phyloP scores from a whole-genome alignment of 1,139 yeast genomes.

The Yamadazyma buinensis region DNA sequence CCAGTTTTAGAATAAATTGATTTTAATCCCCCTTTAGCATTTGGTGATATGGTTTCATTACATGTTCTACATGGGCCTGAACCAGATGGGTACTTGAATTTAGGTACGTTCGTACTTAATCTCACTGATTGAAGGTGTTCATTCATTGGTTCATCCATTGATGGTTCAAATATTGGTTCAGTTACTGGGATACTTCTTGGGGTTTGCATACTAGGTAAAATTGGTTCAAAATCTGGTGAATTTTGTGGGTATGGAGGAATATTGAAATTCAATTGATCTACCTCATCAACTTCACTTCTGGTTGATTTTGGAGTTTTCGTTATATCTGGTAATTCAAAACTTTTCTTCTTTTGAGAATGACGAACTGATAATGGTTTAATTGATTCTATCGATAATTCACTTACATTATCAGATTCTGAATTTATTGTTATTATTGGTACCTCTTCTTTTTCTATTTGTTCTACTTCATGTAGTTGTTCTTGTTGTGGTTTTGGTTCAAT shows the following conservation, averaged over 20 bases:
- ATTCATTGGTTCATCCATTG: neutral
- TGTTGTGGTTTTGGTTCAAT: slow-evolving; percentile 1
- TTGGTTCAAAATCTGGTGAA: slow-evolving; percentile 3
- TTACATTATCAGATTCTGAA: slow-evolving; percentile 8
- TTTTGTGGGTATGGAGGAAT: slow-evolving; percentile 1
- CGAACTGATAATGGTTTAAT: slow-evolving; percentile 25
- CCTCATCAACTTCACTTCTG: neutral
- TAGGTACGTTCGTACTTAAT: slow-evolving; percentile 6
- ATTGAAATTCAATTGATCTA: neutral
- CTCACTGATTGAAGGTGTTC: slow-evolving; percentile 6
- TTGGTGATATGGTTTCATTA: slow-evolving; percentile 37
- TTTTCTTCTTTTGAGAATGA: slow-evolving; percentile 13
- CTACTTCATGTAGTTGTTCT: no score
- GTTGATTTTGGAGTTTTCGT: slow-evolving; percentile 12
- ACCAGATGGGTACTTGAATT: slow-evolving; percentile 49
- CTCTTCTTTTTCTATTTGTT: neutral
- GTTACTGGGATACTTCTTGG: no score
- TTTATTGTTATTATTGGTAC: slow-evolving; percentile 1
- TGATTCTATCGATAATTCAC: slow-evolving; percentile 16
- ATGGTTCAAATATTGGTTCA: neutral
- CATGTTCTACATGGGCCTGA: slow-evolving; percentile 76
- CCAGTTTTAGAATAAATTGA: slow-evolving; percentile 74
- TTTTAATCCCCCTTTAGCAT: slow-evolving; percentile 42
- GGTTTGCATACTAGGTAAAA: no score
- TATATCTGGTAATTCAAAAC: slow-evolving; percentile 14